Percentiles rank a stretch among this genome's conserved stretches.
Evolutionary conservation across 148 eudicot species (phyloP).

Genomic region (Talinum fruticosum): DNA sequence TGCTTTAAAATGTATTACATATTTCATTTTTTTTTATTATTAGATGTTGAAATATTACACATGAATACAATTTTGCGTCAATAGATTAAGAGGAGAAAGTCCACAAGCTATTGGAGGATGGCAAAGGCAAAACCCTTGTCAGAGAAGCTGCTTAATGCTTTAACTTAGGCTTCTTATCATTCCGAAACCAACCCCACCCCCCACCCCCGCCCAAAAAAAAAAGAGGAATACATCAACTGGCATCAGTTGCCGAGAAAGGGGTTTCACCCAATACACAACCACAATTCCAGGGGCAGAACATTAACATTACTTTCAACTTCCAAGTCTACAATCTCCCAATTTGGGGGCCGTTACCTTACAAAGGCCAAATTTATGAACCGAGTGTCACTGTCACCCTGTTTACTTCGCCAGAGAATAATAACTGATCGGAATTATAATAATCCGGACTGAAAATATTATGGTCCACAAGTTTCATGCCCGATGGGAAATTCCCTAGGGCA

Average conservation of each 20-base stretch:
- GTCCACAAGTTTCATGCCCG: constrained; percentile 15
- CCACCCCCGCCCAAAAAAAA: too few relatives aligned
- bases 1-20: too few relatives aligned
- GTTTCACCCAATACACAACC: background rate
- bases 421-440: background rate
- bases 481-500: background rate
- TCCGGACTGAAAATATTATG: constrained; percentile 8
- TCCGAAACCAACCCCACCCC: too few relatives aligned
- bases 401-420: background rate
- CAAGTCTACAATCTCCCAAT: background rate
- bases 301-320: background rate
- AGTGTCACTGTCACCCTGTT: background rate
- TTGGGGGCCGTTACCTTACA: background rate
- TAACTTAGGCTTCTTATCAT: too few relatives aligned
- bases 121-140: too few relatives aligned
- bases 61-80: too few relatives aligned
- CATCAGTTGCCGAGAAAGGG: background rate
- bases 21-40: too few relatives aligned
- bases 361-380: background rate
- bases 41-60: too few relatives aligned
- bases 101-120: too few relatives aligned
- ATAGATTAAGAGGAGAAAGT: too few relatives aligned
- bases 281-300: background rate
- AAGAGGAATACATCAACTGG: background rate
- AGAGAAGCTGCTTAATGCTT: too few relatives aligned